Evolutionary conservation across 257 asterid species (phyloP).

Genomic region (Lithospermum erythrorhizon): DNA sequence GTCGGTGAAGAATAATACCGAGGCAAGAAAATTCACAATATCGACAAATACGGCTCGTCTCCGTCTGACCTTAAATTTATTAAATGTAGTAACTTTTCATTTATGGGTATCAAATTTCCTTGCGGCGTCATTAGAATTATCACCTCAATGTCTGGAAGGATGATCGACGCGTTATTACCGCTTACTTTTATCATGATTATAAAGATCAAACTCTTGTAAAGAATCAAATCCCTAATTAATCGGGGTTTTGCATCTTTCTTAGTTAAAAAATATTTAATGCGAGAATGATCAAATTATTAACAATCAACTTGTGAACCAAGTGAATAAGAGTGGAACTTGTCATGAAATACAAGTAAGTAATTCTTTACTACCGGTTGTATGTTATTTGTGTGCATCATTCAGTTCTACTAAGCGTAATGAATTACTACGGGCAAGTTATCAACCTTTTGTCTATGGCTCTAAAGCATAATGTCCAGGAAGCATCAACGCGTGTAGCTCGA

Average conservation of each 20-base stretch:
- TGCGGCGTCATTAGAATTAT: background rate
- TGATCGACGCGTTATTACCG: background rate
- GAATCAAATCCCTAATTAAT: background rate
- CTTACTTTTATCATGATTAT: background rate
- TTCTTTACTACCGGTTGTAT: background rate
- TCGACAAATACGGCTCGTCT: background rate
- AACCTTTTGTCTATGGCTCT: background rate
- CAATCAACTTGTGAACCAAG: background rate
- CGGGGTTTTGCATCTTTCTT: background rate
- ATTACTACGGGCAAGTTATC: background rate
- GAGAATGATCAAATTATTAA: background rate
- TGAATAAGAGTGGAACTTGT: background rate
- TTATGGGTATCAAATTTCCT: background rate
- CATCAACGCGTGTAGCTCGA: constrained; percentile 9
- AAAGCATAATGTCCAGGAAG: background rate
- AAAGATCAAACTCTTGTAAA: background rate
- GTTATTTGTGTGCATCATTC: background rate
- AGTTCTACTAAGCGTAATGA: background rate
- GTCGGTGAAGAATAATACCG: background rate
- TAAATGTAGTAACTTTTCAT: background rate
- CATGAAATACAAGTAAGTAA: background rate
- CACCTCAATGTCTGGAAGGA: background rate
- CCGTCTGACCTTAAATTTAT: background rate
- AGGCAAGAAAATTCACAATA: background rate
- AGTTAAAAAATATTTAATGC: background rate